Evolutionary conservation across 208 protist species (phyloP).

Genomic region (Balamuthia mandrillaris): DNA sequence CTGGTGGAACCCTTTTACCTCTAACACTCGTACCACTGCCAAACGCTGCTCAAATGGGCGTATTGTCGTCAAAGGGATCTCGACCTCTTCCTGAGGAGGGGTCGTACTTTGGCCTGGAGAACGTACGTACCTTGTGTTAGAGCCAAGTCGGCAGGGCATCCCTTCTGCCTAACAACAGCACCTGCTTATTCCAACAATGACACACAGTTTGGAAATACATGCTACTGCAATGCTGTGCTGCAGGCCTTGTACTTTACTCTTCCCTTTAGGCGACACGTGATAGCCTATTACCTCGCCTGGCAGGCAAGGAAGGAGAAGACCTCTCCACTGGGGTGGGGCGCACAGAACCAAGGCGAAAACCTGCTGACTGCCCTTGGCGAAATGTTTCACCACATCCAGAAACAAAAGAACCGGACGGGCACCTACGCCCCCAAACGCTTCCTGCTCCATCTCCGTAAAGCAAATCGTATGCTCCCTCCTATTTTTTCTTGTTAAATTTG

Average conservation of each 20-base stretch:
- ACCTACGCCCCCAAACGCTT: conserved; percentile 45
- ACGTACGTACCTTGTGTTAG: no score
- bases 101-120: no score
- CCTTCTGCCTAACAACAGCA: no score
- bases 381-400: conserved; percentile 42
- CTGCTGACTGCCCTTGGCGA: conserved; percentile 36
- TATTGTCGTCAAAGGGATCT: no score
- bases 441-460: conserved; percentile 44
- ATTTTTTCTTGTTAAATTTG: not conserved
- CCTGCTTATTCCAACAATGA: no score
- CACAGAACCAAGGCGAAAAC: not conserved
- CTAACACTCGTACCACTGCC: no score
- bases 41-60: no score
- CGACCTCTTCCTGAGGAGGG: no score
- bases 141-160: no score
- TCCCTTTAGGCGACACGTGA: conserved; percentile 50
- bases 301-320: no score
- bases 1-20: no score
- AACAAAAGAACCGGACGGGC: conserved; percentile 49
- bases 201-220: conserved; percentile 72
- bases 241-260: conserved; percentile 69
- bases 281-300: conserved; percentile 46
- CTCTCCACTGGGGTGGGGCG: no score
- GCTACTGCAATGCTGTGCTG: conserved; percentile 73
- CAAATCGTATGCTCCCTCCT: conserved; percentile 53